A percentile compares a stretch with the other conserved stretches of the same genome.
Conservation (phyloP, 148 eudicot genomes). For the Pharnaceum exiguum region DNA sequence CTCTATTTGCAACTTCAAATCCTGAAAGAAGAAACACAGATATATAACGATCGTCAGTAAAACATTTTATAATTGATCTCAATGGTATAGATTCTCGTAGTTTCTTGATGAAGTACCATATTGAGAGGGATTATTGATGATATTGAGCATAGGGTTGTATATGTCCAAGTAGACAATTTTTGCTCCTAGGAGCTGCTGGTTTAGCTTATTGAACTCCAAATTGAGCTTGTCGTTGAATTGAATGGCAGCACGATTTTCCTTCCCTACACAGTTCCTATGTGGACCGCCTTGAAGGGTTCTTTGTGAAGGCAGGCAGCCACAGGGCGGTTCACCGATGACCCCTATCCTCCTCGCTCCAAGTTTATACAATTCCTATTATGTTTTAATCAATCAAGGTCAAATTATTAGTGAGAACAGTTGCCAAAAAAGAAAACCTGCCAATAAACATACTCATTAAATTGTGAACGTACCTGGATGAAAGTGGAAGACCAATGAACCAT, state of each 20-base stretch:
- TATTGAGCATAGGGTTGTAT: constrained; percentile 37
- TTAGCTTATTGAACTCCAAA: constrained; percentile 15
- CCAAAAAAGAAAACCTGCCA: too few relatives aligned
- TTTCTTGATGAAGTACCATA: constrained; percentile 41
- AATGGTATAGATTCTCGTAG: not conserved
- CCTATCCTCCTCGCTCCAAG: constrained; percentile 59
- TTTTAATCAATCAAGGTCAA: too few relatives aligned
- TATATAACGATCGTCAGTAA: not conserved
- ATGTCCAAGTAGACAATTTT: constrained; percentile 46
- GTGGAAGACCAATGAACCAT: constrained; percentile 20
- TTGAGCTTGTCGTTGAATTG: constrained; percentile 45
- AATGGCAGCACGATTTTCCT: constrained; percentile 42
- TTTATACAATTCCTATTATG: constrained; percentile 31
- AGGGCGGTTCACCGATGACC: constrained; percentile 43
- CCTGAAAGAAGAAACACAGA: constrained; percentile 25
- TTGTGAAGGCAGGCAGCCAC: constrained; percentile 56
- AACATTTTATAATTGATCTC: not conserved
- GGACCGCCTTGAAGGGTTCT: constrained; percentile 55
- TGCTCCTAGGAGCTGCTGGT: constrained; percentile 20
- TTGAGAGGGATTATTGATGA: constrained; percentile 36
- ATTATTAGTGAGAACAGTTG: too few relatives aligned
- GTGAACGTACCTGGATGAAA: constrained; percentile 21
- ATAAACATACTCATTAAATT: too few relatives aligned
- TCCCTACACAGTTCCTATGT: constrained; percentile 27
- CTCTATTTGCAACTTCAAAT: constrained; percentile 35